Evolutionary conservation across 2,329 filamentous ascomycete species (phyloP).

Genomic region (Pseudogymnoascus sp.): DNA sequence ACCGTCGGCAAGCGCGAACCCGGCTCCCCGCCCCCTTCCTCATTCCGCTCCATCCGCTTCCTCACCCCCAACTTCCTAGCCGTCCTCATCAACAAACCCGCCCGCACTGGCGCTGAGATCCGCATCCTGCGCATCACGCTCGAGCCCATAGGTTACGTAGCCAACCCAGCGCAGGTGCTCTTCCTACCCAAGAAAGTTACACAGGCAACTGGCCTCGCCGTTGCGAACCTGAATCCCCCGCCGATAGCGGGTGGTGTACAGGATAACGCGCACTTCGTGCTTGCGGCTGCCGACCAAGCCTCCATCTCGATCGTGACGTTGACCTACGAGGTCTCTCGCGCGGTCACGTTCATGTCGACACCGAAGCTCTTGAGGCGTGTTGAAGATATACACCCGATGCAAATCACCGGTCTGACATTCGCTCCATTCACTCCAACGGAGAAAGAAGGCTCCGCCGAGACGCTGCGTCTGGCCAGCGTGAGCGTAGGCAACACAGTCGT

Average conservation of each 20-base stretch:
- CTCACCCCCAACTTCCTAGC: constrained; percentile 49
- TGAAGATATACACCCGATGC: constrained; percentile 44
- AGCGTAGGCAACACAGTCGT: constrained; percentile 28
- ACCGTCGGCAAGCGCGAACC: constrained; percentile 30
- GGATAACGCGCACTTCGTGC: constrained; percentile 64
- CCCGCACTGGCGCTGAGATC: constrained; percentile 47
- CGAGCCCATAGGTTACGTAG: constrained; percentile 27
- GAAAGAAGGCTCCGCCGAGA: constrained; percentile 16
- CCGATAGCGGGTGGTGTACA: constrained; percentile 40
- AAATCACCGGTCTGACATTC: constrained; percentile 52
- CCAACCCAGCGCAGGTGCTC: constrained; percentile 42
- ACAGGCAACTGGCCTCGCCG: constrained; percentile 69
- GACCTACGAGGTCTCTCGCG: constrained; percentile 48
- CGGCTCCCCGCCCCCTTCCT: constrained; percentile 35
- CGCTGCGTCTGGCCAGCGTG: constrained; percentile 27
- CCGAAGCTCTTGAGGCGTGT: constrained; percentile 45
- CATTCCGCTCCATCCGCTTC: constrained; percentile 51
- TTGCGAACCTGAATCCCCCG: constrained; percentile 55
- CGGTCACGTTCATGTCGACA: constrained; percentile 42
- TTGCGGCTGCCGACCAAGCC: constrained; percentile 75
- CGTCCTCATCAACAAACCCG: constrained; percentile 49
- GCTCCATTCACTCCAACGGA: constrained; percentile 33
- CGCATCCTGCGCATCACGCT: constrained; percentile 43
- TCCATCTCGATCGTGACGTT: constrained; percentile 72
- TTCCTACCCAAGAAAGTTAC: constrained; percentile 54